Evolutionary conservation across 2,329 filamentous ascomycete genomes (phyloP), one percentile per base, ranked within the genome.

Genomic region (Pseudocercospora fijiensis): DNA sequence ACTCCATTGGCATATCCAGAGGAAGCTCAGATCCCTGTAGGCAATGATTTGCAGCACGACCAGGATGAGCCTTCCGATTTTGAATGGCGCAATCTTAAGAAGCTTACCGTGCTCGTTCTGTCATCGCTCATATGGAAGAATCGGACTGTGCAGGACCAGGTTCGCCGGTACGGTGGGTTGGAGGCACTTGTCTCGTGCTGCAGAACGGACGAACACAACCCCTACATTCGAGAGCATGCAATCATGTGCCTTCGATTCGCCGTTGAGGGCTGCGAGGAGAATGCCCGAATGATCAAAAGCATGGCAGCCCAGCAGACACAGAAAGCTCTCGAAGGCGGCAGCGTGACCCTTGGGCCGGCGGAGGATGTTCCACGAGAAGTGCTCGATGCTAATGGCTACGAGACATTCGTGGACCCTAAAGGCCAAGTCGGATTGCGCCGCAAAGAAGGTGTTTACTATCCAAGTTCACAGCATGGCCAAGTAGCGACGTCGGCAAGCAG

Each of bases 161-260:
- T 98, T 66, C 86, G 96, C 51, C 85, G 88, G 56, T 86, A 94
- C 71, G 90, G 92, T 68, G 94, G 94, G 47, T 90, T 98, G 49
- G 90, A 96, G 69, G 88, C 91, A 0, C 84, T 98, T 20, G 85
- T 97, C 16, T 92, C 92, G 73, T 96, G 92, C 77, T 97, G 92
- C 71, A 86, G 88, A 30, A 95, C 95, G 74, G 94, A 98, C 74
- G 92, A 94, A 70, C 88, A 96, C 78, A 97, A 97, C 73, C 92
- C 92, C 0, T 97, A 94, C 74, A 93, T 96, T 67, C 91, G 94
- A 72, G 94, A 98, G 76, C 90, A 93, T 68, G 91, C 92, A 2
- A 91, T 93, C 57, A 88, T 96, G 75, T 93, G 90, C 69, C 83
- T 96, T n/a, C 93, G 94, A 74, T 96, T 86, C 70, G 73, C 85